Base-by-base conservation (phyloP, 805 yeast species). In the Saccharomycopsis schoenii region DNA sequence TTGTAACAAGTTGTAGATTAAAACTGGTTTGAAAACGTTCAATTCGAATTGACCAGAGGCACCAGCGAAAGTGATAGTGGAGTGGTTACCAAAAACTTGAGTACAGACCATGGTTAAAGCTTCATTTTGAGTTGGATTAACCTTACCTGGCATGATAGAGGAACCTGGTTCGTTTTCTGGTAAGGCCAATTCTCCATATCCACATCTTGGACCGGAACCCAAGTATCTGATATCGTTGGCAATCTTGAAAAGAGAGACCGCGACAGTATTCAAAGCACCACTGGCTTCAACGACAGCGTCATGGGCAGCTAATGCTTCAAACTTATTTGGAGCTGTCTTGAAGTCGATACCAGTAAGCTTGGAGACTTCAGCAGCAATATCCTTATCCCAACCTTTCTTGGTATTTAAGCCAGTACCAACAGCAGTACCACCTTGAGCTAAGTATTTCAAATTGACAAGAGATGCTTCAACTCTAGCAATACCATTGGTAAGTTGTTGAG, bases 81-180 rank as follows among this genome's bases (percentile, higher is more conserved):
- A 77, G 77, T 94, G 86, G 85, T 94, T 94, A 74, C 99, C 99
- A 73, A 94, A 90, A 34, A 94, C 97, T 81, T 94, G 99, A 66
- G 94, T 83, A 73, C 97, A 91, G 64, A 93, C 97, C 96, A 94
- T 96, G 66, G 98, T 94, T 74, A 94, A 79, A 60, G 99, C 99
- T 82, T 94, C 99, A 76, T 92, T 92, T 80, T 94, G 99, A 61
- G 99, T 94, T 67, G 99, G 99, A 83, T 94, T 94, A 66, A 94
- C 97, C 80, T 94, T 94, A 73, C 99, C 99, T 59, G 99, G 99
- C 99, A 94, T 94, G 76, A 94, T 94, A 36, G 97, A 91, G 63
- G 97, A 90, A 72, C 99, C 99, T 61, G 99, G 99, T 80, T 94
- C 99, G 76, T 94, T 94, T 80, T 93, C 98, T 66, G 99, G 99